Conservation (phyloP, 2,329 filamentous ascomycete species). For the Pestalotiopsis sp. region DNA sequence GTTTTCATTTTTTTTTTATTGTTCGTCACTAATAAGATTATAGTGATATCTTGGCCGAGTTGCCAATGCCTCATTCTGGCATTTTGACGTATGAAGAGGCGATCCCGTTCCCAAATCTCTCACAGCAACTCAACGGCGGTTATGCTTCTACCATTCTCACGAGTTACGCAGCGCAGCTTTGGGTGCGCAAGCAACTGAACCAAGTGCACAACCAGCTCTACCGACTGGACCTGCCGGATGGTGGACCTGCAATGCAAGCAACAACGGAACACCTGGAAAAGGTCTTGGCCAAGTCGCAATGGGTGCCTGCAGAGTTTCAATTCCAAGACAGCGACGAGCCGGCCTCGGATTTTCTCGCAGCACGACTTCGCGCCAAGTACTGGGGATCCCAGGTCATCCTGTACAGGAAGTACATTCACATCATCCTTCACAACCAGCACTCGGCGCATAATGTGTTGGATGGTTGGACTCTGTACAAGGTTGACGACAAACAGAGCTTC, state of each 20-base stretch:
- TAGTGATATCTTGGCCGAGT: slow-evolving; percentile 89
- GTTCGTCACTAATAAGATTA: background rate
- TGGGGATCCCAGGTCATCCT: slow-evolving; percentile 92
- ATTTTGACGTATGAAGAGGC: slow-evolving; percentile 63
- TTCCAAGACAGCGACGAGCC: slow-evolving; percentile 72
- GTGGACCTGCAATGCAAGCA: slow-evolving; percentile 28
- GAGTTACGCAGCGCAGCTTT: slow-evolving; percentile 65
- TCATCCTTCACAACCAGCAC: slow-evolving; percentile 48
- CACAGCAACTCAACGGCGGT: slow-evolving; percentile 43
- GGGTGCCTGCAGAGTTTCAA: slow-evolving; percentile 51
- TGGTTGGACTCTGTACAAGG: slow-evolving; percentile 15
- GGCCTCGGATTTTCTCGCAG: slow-evolving; percentile 74
- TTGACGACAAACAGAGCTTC: slow-evolving; percentile 14
- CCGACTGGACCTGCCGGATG: slow-evolving; percentile 27
- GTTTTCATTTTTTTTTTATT: background rate
- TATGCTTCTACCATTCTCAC: slow-evolving; percentile 52
- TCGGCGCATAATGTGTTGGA: slow-evolving; percentile 23
- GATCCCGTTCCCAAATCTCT: slow-evolving; percentile 67
- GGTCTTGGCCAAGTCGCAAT: slow-evolving; percentile 45
- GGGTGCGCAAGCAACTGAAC: slow-evolving; percentile 66
- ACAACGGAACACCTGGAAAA: slow-evolving; percentile 50
- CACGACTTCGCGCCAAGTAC: slow-evolving; percentile 88
- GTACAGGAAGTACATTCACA: slow-evolving; percentile 72
- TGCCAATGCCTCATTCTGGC: slow-evolving; percentile 64
- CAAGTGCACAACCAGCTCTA: slow-evolving; percentile 61